Percentiles rank a stretch among this genome's conserved stretches.
phyloP scores from a whole-genome alignment of 768 basidiomycete genomes.

The Ramaria sp. region DNA sequence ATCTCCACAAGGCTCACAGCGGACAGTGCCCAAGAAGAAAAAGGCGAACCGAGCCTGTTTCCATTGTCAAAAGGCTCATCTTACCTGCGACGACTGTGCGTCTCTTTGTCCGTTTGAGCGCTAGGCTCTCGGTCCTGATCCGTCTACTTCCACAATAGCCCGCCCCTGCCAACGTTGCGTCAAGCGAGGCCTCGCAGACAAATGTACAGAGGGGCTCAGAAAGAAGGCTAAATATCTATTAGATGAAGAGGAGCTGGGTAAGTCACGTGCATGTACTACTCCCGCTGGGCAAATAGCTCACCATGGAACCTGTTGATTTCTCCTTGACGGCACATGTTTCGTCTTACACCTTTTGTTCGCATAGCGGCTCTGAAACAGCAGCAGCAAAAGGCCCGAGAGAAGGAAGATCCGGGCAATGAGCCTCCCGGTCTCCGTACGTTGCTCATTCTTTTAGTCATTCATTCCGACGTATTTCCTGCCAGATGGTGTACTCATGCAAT shows the following conservation, averaged over 20 bases:
- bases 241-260: slow-evolving; percentile 88
- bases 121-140: slow-evolving; percentile 13
- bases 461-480: background rate
- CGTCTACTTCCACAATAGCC: slow-evolving; percentile 40
- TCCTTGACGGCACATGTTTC: background rate
- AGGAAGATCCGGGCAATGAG: background rate
- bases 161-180: slow-evolving; percentile 94
- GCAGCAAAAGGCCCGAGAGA: slow-evolving; percentile 4
- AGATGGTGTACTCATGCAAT: background rate
- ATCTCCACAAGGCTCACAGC: slow-evolving; percentile 35
- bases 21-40: slow-evolving; percentile 85
- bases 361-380: slow-evolving; percentile 8
- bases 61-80: slow-evolving; percentile 93
- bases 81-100: slow-evolving; percentile 98
- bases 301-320: background rate
- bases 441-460: background rate
- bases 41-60: slow-evolving; percentile 90
- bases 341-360: background rate
- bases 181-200: slow-evolving; percentile 82
- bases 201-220: slow-evolving; percentile 88
- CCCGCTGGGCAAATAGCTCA: background rate
- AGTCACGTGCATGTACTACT: slow-evolving; percentile 10
- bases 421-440: slow-evolving; percentile 1
- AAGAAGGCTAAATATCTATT: slow-evolving; percentile 98
- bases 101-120: slow-evolving; percentile 14